A percentile compares a stretch with the other conserved stretches of the same genome.
Evolutionary conservation across 345 rosid genomes (phyloP).

Genomic region (Mercurialis annua): DNA sequence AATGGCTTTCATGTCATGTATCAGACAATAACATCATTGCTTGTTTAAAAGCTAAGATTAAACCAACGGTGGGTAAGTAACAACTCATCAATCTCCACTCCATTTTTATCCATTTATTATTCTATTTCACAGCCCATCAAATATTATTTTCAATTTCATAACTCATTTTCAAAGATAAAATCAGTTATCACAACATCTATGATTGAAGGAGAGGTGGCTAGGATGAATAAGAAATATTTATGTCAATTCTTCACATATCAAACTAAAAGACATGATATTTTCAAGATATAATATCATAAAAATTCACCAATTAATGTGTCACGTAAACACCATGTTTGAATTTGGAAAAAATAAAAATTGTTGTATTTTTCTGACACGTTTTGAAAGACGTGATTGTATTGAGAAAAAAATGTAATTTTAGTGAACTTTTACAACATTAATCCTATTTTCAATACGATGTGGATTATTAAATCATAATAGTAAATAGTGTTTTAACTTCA

Average conservation of each 20-base stretch:
- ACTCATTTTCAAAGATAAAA: neutral
- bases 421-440: too few relatives aligned
- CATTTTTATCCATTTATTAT: neutral
- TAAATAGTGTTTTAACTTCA: neutral
- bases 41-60: slow-evolving; percentile 39
- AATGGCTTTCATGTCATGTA: slow-evolving; percentile 39
- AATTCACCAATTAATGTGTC: too few relatives aligned
- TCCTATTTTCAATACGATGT: neutral
- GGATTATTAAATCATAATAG: neutral
- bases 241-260: neutral
- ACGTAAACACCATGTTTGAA: too few relatives aligned
- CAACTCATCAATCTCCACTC: slow-evolving; percentile 7
- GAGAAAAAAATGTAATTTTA: too few relatives aligned
- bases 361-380: too few relatives aligned
- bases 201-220: neutral
- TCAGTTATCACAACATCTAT: neutral
- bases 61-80: slow-evolving; percentile 41
- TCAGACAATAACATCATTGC: slow-evolving; percentile 24
- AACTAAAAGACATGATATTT: neutral
- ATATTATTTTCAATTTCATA: neutral
- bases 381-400: too few relatives aligned
- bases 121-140: neutral
- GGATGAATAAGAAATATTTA: neutral
- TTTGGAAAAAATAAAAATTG: too few relatives aligned
- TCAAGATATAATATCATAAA: too few relatives aligned